phyloP scores from a whole-genome alignment of 805 yeast genomes.

The Tetrapisispora nanseiensis region DNA sequence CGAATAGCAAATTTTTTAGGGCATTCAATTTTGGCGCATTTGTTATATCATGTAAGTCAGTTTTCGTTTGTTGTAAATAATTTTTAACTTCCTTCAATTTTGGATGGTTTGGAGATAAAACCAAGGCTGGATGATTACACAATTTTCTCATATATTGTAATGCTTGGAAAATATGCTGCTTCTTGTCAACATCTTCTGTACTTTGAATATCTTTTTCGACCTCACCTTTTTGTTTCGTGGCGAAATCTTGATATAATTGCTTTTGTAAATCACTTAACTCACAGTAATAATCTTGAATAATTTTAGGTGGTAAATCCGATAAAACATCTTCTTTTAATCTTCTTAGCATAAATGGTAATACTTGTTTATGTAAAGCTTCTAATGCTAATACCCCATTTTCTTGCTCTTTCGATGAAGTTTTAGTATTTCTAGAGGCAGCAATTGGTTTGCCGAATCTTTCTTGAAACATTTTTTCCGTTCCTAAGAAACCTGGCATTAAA shows the following conservation, averaged over 20 bases:
- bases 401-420: conserved; percentile 84
- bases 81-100: conserved; percentile 58
- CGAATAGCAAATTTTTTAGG: conserved; percentile 65
- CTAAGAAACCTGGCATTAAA: conserved; percentile 97
- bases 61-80: conserved; percentile 48
- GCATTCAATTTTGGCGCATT: conserved; percentile 90
- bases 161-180: conserved; percentile 94
- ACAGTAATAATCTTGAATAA: conserved; percentile 96
- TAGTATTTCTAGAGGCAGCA: conserved; percentile 83
- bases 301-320: conserved; percentile 94
- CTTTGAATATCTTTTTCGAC: conserved; percentile 56
- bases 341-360: conserved; percentile 89
- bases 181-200: conserved; percentile 41
- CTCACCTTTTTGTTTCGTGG: conserved; percentile 66
- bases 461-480: conserved; percentile 87
- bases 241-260: conserved; percentile 80
- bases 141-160: conserved; percentile 93
- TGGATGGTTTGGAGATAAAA: conserved; percentile 74
- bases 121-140: conserved; percentile 94
- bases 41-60: conserved; percentile 57
- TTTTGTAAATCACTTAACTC: conserved; percentile 87
- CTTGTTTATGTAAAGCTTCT: conserved; percentile 94
- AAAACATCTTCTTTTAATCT: conserved; percentile 93
- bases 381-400: conserved; percentile 94
- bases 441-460: conserved; percentile 97